Evolutionary conservation across 495 filamentous ascomycete species (phyloP), one percentile per base, ranked within the genome.

Genomic region (Physcia stellaris): DNA sequence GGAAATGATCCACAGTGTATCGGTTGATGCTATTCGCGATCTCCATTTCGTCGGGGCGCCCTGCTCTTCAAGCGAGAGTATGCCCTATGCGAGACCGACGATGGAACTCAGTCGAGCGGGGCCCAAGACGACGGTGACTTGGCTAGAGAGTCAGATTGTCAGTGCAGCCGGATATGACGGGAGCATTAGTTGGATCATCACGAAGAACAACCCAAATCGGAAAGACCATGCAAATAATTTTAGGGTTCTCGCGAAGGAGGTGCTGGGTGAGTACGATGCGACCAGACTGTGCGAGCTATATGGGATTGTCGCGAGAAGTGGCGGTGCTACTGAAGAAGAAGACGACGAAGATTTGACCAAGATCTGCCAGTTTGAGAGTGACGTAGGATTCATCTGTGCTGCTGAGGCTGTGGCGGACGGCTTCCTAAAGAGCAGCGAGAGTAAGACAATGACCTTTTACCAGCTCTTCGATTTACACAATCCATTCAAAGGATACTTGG

Each of bases 201-300:
- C 29, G 29, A 31, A 31, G 29, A 31, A 31, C n/a, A 31, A 31
- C 18, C 3, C 29, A 3, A 9, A 31, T 13, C 29, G 29, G 29
- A 31, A 31, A 17, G 29, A 31, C 18, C 29, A 31, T 31, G 29
- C 29, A 17, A 31, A 31, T 31, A 31, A 17, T 31, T 31, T 31
- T 31, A 4, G 29, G 7, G 18, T 4, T n/a, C 13, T 31, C 9
- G 29, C 29, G 29, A 17, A 31, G 18, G 29, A 31, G 29, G 29
- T 31, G 18, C 3, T 31, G 29, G 29, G 29, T 9, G 3, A 9
- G 29, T 17, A 31, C 18, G 4, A 13, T 4, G 29, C 29, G 9
- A 9, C 13, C 2, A 31, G 18, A 31, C n/a, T n/a, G n/a, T n/a
- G n/a, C n/a, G n/a, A n/a, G n/a, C n/a, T n/a, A n/a, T n/a, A n/a